Evolutionary conservation across 208 protist genomes (phyloP), one percentile per base, ranked within the genome.

Genomic region (Trypanosoma rangeli): DNA sequence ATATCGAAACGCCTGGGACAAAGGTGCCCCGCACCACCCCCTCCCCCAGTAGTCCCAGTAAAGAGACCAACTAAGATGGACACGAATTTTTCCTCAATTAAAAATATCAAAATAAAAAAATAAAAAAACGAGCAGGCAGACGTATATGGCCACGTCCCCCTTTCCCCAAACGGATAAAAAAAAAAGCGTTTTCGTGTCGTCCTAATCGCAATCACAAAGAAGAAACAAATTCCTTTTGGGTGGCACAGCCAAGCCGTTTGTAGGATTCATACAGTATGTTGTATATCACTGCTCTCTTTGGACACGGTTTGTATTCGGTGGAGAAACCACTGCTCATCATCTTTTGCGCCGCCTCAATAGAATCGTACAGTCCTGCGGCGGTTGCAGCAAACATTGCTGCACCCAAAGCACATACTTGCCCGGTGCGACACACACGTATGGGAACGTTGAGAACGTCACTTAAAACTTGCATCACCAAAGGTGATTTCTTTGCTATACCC

Each of bases 381-480:
- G 84, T 86, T n/a, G 80, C 80, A 12, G 80, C 84, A 9, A 77
- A 74, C 49, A 85, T 84, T 20, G 74, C 80, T 0, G 80, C 80
- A n/a, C 75, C 80, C 15, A 89, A 54, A 59, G 84, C 80, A 56
- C 80, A 86, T 16, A 73, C 75, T 65, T 89, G 80, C 56, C 71
- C 70, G 18, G 76, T 85, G 59, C 73, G 54, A 69, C 84, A 82
- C 44, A 89, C 80, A 48, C 68, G 70, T 44, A 89, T 79, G 26
- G 83, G 79, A 68, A 89, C 74, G 64, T 84, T 82, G 33, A 89
- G 64, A 60, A 82, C 75, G 35, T 89, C 80, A 5, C 75, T 78
- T 20, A 85, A 66, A 48, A 77, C 77, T 48, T 82, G 78, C 44
- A 89, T 80, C 1, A 74, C 73, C 28, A 89, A 53, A 15, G 80